Percentiles rank a stretch among this genome's conserved stretches.
These are phyloP conservation scores for Peterozyma toletana DNA, from an alignment of 805 yeast species.

Conservation along the genomic window DNA sequence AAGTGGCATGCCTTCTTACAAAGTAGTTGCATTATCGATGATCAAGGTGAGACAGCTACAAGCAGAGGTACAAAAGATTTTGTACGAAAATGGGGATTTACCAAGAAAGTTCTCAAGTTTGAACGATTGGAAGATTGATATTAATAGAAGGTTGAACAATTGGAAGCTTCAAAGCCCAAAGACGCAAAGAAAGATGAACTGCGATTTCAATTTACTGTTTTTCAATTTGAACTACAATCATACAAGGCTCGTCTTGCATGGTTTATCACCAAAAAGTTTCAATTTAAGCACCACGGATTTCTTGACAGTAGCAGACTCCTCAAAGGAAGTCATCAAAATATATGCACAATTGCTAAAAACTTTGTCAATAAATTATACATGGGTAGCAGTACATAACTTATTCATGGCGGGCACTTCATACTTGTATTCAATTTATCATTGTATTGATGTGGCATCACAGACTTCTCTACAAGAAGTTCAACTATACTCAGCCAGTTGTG, in stretches of 20 bases:
- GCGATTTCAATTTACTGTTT: conserved; percentile 65
- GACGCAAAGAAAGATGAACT: conserved; percentile 53
- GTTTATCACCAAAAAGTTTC: conserved; percentile 67
- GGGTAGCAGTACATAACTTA: conserved; percentile 88
- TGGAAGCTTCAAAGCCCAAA: conserved; percentile 62
- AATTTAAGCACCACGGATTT: conserved; percentile 47
- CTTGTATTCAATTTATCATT: conserved; percentile 68
- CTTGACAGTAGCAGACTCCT: conserved; percentile 49
- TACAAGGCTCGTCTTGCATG: conserved; percentile 63
- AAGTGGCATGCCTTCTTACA: conserved; percentile 52
- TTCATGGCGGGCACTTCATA: conserved; percentile 88
- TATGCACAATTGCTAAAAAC: conserved; percentile 52
- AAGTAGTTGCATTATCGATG: conserved; percentile 58
- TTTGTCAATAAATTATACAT: conserved; percentile 69
- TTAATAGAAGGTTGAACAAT: conserved; percentile 41
- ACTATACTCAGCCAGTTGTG: conserved; percentile 37
- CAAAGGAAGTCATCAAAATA: conserved; percentile 57
- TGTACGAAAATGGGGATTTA: conserved; percentile 65
- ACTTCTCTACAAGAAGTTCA: conserved; percentile 45
- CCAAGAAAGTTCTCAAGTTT: conserved; percentile 54
- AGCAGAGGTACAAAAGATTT: conserved; percentile 63
- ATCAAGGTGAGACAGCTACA: conserved; percentile 68
- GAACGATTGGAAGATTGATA: conserved; percentile 56
- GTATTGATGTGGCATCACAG: conserved; percentile 41
- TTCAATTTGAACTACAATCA: conserved; percentile 74